Evolutionary conservation across 345 rosid species (phyloP).

Genomic region (Brassica cretica): DNA sequence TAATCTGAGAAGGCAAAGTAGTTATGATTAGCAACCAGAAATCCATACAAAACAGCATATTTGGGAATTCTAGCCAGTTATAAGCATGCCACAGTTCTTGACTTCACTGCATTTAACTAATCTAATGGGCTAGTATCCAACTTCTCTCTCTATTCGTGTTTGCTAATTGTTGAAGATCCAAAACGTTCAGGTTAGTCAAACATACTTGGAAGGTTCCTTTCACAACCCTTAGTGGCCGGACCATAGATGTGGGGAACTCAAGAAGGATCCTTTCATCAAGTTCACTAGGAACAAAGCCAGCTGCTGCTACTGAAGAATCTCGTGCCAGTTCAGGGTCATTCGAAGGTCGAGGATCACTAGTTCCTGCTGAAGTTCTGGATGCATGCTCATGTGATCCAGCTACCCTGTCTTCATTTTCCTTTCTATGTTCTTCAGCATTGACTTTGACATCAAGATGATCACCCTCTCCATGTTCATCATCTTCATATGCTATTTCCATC

Average conservation of each 20-base stretch:
- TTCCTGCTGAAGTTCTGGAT: constrained; percentile 48
- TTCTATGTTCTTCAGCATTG: constrained; percentile 45
- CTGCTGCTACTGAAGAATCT: constrained; percentile 61
- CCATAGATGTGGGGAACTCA: constrained; percentile 95
- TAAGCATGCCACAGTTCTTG: constrained; percentile 27
- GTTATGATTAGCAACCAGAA: constrained; percentile 22
- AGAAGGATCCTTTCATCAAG: constrained; percentile 87
- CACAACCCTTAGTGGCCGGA: constrained; percentile 79
- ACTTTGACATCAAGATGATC: constrained; percentile 56
- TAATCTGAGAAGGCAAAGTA: constrained; percentile 58
- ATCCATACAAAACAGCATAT: constrained; percentile 17
- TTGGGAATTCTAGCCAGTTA: constrained; percentile 3
- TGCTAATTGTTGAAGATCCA: constrained; percentile 14
- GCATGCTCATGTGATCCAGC: constrained; percentile 55
- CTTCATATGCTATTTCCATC: constrained; percentile 68
- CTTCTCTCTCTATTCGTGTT: neutral
- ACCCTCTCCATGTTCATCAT: constrained; percentile 71
- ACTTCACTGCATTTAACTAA: constrained; percentile 16
- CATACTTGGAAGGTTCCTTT: constrained; percentile 94
- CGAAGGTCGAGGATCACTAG: constrained; percentile 51
- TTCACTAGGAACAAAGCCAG: constrained; percentile 90
- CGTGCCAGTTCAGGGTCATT: constrained; percentile 53
- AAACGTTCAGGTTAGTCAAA: constrained; percentile 29
- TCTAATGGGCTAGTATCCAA: constrained; percentile 10
- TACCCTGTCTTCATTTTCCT: constrained; percentile 47